Conservation (phyloP, 306 rosid genomes). For the Gleditsia sinensis region DNA sequence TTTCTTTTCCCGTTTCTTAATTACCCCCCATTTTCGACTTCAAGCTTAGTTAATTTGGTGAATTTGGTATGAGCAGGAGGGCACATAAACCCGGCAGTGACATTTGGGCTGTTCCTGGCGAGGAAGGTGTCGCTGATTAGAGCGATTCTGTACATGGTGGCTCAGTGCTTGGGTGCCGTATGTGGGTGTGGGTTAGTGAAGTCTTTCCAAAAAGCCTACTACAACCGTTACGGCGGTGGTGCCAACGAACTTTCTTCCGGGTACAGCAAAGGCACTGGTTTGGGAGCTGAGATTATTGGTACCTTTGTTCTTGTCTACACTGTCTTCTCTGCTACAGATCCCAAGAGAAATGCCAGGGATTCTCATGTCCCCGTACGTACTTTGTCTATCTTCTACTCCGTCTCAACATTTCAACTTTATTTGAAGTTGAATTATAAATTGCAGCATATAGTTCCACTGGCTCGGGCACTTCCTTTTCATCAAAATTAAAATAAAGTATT, state of each 20-base stretch:
- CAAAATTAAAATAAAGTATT: not conserved
- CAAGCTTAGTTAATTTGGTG: not conserved
- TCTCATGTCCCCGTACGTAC: conserved; percentile 51
- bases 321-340: conserved; percentile 57
- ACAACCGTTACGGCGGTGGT: conserved; percentile 45
- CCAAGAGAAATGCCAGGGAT: conserved; percentile 52
- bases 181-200: conserved; percentile 46
- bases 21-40: too few species aligned
- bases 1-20: not conserved
- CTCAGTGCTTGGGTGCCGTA: conserved; percentile 48
- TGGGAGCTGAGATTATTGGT: conserved; percentile 53
- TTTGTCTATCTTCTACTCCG: not conserved
- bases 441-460: too few species aligned
- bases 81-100: conserved; percentile 55
- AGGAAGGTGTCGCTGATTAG: conserved; percentile 50
- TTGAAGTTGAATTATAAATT: too few species aligned
- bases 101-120: conserved; percentile 47
- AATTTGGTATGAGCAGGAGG: conserved; percentile 36
- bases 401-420: not conserved
- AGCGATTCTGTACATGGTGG: conserved; percentile 46
- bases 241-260: conserved; percentile 37
- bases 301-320: conserved; percentile 55
- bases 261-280: conserved; percentile 42
- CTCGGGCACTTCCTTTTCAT: too few species aligned
- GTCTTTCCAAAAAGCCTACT: conserved; percentile 42